Evolutionary conservation across 73 alveolate species (phyloP), one percentile per base, ranked within the genome.

Genomic region (Tetrahymena elliotti): DNA sequence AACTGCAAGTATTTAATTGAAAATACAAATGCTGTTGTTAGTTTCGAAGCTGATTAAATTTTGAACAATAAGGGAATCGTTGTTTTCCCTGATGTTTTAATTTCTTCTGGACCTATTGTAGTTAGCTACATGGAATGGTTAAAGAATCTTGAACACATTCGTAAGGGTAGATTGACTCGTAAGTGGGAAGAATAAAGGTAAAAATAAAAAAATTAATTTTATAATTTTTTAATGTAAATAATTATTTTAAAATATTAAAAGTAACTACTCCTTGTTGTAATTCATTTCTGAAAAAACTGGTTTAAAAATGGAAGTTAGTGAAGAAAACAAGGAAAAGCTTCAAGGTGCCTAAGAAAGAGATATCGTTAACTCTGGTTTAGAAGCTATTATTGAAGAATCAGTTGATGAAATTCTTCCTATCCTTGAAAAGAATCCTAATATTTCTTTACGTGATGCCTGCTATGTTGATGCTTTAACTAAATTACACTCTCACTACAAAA

Each of bases 41-140:
- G 98, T 31, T 96, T 94, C 84, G 93, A 93, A 31, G 99, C 98
- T 52, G 98, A 97, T 38, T 97, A 97, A 34, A 95, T 95, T 35
- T 93, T 97, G 38, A 94, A 94, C 40, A 27, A 84, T 13, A 98
- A 94, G 54, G 99, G 99, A 47, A 94, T 98, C 54, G 53, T 95
- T 53, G 96, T 97, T 40, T 94, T 98, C 83, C 99, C 99, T 27
- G 99, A 98, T 92, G 94, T 98, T 54, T 96, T 98, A 53, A 93
- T 96, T 34, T 97, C 98, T 83, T 98, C 97, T 35, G 99, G 99
- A 41, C 99, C 99, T 39, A 98, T 98, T 52, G 96, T 98, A 22
- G 99, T 98, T 88, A 96, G 98, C 82, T 98, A 97, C 95, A 94
- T 98, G 93, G 99, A 98, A 93, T 98, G 99, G 98, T 96, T 98